phyloP scores from a whole-genome alignment of 2,329 filamentous ascomycete species.

The Pyricularia pennisetigena region DNA sequence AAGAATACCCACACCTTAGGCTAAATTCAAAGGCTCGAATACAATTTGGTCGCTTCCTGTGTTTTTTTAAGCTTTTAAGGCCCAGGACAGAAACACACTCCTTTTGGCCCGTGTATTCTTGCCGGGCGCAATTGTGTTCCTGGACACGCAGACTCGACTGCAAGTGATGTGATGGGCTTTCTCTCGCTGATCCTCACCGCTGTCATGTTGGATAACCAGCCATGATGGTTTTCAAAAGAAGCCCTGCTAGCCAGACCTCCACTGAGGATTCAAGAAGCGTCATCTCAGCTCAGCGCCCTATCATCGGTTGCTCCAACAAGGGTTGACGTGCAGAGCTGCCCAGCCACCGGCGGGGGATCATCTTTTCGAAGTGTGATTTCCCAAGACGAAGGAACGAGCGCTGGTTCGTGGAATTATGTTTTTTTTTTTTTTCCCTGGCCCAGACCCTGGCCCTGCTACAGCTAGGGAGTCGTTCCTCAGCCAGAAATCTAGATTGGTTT shows the following conservation, averaged over 20 bases:
- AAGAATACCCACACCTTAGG: not conserved
- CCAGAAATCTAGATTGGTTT: not conserved
- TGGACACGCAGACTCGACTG: no score
- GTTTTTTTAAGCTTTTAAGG: not conserved
- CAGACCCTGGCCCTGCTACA: not conserved
- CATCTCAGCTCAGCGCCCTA: not conserved
- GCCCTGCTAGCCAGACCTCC: not conserved
- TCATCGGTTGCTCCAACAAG: not conserved
- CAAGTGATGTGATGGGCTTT: not conserved
- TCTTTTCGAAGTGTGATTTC: not conserved
- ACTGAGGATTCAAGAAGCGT: not conserved
- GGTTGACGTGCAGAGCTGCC: not conserved
- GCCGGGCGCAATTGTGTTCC: no score
- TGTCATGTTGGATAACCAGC: not conserved
- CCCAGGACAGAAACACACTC: not conserved
- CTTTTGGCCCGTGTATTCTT: no score
- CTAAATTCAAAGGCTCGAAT: not conserved
- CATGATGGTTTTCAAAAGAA: not conserved
- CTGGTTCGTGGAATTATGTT: slow-evolving; percentile 6
- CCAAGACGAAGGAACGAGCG: not conserved
- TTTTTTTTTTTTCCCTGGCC: not conserved
- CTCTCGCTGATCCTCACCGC: not conserved
- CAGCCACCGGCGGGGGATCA: not conserved
- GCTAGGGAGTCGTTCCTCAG: not conserved
- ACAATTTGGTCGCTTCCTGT: not conserved